These are phyloP conservation scores for Kentomonas sorsogonicus DNA, from an alignment of 208 protist genomes.

Conservation along the genomic window DNA sequence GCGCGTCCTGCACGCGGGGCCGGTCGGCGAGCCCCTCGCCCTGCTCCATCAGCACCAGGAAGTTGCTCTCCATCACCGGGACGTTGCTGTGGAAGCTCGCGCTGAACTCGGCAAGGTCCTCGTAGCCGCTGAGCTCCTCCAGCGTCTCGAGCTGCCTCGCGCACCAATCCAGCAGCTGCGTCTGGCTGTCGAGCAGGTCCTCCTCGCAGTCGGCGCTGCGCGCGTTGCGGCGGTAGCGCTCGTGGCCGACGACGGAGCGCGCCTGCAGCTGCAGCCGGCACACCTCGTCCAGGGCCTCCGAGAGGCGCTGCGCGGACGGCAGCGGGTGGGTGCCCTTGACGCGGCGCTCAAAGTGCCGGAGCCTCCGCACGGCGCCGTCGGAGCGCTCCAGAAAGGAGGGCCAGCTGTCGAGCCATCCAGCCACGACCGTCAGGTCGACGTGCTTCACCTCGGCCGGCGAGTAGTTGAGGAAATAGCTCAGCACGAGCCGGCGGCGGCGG, in stretches of 20 bases:
- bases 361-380: conserved; percentile 23
- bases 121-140: conserved; percentile 30
- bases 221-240: conserved; percentile 47
- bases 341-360: conserved; percentile 34
- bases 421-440: conserved; percentile 37
- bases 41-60: conserved; percentile 74
- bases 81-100: conserved; percentile 69
- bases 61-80: conserved; percentile 82
- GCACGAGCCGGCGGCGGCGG: conserved; percentile 33
- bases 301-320: conserved; percentile 36
- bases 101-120: conserved; percentile 62
- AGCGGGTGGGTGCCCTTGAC: conserved; percentile 6
- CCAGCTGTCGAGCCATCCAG: conserved; percentile 61
- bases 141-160: conserved; percentile 71
- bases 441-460: conserved; percentile 36
- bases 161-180: conserved; percentile 74
- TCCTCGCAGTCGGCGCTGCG: conserved; percentile 46
- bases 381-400: conserved; percentile 35
- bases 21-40: conserved; percentile 50
- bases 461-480: conserved; percentile 43
- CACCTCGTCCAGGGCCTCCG: conserved; percentile 51
- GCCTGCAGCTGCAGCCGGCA: conserved; percentile 70
- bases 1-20: conserved; percentile 49
- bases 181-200: conserved; percentile 57
- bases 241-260: conserved; percentile 53